Evolutionary conservation across 108 stramenopile species (phyloP).

Genomic region (Nannochloropsis salina): DNA sequence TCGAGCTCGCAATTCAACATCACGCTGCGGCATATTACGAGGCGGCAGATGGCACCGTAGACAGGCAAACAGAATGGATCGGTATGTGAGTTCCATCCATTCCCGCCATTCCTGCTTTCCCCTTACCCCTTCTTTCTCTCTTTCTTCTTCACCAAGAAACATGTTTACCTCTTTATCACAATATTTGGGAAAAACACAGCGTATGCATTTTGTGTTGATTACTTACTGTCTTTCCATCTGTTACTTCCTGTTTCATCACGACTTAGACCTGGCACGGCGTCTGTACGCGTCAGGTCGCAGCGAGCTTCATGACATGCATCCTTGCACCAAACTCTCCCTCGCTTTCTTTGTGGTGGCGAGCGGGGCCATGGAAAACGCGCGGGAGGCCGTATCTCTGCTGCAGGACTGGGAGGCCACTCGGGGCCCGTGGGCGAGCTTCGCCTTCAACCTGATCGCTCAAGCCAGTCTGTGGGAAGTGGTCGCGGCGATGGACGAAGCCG

Average conservation of each 20-base stretch:
- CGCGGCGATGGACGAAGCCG: not conserved
- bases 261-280: not conserved
- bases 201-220: too few relatives aligned
- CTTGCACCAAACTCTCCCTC: slow-evolving; percentile 4
- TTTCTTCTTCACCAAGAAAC: too few relatives aligned
- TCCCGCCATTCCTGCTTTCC: too few relatives aligned
- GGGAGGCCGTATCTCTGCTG: not conserved
- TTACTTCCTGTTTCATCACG: too few relatives aligned
- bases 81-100: too few relatives aligned
- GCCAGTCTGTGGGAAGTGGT: not conserved
- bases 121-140: too few relatives aligned
- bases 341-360: not conserved
- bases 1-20: slow-evolving; percentile 16
- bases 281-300: not conserved
- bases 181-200: too few relatives aligned
- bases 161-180: too few relatives aligned
- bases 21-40: not conserved
- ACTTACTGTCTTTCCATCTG: too few relatives aligned
- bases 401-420: not conserved
- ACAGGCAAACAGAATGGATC: not conserved
- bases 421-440: slow-evolving; percentile 15
- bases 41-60: not conserved
- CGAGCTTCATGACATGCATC: slow-evolving; percentile 12
- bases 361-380: not conserved
- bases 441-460: not conserved